phyloP scores from a whole-genome alignment of 106 monocot species.

The Dioscorea zingiberensis region DNA sequence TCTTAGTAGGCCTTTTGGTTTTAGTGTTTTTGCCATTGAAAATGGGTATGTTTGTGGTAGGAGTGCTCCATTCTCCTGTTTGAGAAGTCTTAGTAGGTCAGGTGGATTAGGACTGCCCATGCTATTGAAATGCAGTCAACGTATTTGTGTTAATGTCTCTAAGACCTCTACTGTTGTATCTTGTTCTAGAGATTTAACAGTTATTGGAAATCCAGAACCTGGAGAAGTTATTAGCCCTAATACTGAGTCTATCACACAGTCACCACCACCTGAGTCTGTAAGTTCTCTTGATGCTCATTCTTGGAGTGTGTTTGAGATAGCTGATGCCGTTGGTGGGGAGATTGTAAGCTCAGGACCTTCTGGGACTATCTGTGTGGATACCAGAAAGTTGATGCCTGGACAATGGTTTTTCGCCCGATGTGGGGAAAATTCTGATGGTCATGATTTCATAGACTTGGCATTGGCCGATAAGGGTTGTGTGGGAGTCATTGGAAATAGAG shows the following conservation, averaged over 20 bases:
- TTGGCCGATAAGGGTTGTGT: slow-evolving; percentile 25
- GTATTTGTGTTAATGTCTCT: neutral
- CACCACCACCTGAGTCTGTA: neutral
- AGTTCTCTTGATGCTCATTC: neutral
- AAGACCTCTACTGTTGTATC: neutral
- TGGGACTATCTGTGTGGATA: slow-evolving; percentile 24
- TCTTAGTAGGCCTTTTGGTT: neutral
- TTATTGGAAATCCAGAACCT: neutral
- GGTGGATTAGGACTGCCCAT: neutral
- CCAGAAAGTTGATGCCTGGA: slow-evolving; percentile 18
- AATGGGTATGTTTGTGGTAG: neutral
- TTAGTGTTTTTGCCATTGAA: neutral
- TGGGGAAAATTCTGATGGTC: slow-evolving; percentile 23
- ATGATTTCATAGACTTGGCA: slow-evolving; percentile 12
- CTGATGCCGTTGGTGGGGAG: slow-evolving; percentile 26
- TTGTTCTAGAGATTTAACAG: neutral
- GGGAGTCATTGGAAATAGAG: slow-evolving; percentile 30
- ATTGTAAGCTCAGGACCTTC: slow-evolving; percentile 13
- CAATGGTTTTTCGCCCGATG: slow-evolving; percentile 31
- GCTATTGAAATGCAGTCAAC: neutral
- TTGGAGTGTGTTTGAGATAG: slow-evolving; percentile 27
- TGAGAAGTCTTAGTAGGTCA: neutral
- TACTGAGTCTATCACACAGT: neutral
- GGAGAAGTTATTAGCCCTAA: neutral
- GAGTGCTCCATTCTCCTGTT: neutral